Conservation (phyloP, 768 basidiomycete species). For the Pleurotus eryngii region DNA sequence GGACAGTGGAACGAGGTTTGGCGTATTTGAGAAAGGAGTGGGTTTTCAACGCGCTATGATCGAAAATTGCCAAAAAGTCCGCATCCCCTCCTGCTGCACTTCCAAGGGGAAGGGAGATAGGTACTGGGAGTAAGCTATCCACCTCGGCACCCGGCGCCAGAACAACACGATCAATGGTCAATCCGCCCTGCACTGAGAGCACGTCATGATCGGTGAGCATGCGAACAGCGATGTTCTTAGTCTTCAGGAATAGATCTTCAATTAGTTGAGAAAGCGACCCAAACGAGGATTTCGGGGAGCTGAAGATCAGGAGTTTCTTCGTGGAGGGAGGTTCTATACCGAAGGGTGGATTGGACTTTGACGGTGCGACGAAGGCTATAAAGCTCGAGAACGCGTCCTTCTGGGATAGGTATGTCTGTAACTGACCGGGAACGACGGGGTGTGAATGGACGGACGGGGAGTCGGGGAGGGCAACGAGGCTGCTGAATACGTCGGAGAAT, state of each 20-base stretch:
- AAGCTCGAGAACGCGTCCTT: constrained; percentile 44
- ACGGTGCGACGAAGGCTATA: constrained; percentile 18
- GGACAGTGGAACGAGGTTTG: constrained; percentile 62
- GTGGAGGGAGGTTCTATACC: constrained; percentile 27
- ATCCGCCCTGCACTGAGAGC: constrained; percentile 69
- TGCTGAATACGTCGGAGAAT: constrained; percentile 69
- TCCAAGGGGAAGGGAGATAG: constrained; percentile 56
- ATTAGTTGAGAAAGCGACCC: constrained; percentile 54
- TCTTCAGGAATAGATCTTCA: constrained; percentile 54
- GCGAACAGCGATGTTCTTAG: constrained; percentile 50
- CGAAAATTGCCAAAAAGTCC: constrained; percentile 75
- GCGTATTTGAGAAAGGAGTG: constrained; percentile 71
- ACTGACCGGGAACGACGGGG: constrained; percentile 55
- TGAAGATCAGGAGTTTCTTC: constrained; percentile 66
- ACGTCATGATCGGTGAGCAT: constrained; percentile 70
- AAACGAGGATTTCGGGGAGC: constrained; percentile 53
- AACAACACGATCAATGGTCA: constrained; percentile 67
- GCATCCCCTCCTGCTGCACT: constrained; percentile 40
- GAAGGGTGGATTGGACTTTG: not conserved
- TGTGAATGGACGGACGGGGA: constrained; percentile 48
- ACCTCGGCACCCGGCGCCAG: constrained; percentile 45
- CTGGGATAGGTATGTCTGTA: constrained; percentile 45
- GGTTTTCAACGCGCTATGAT: constrained; percentile 73
- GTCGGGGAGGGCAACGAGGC: constrained; percentile 39
- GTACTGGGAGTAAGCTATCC: constrained; percentile 45